Evolutionary conservation across 805 yeast species (phyloP).

Genomic region (Pichia kluyveri): DNA sequence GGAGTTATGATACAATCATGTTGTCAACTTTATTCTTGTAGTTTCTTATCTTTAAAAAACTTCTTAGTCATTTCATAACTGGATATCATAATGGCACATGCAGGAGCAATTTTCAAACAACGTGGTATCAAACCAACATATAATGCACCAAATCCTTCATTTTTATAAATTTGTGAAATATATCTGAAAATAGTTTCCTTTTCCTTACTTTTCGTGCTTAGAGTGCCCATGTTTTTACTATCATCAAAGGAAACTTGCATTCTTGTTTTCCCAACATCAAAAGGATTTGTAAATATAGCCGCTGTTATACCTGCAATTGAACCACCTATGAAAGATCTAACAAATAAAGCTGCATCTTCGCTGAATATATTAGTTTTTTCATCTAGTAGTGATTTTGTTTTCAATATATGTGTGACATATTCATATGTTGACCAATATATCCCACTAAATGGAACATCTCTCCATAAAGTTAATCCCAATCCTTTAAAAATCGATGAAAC

Average conservation of each 20-base stretch:
- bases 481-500: constrained; percentile 69
- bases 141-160: constrained; percentile 77
- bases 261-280: constrained; percentile 95
- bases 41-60: constrained; percentile 27
- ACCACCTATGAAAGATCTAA: constrained; percentile 70
- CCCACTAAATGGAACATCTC: constrained; percentile 96
- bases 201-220: constrained; percentile 7
- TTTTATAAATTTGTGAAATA: constrained; percentile 49
- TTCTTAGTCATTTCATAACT: constrained; percentile 85
- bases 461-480: constrained; percentile 79
- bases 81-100: constrained; percentile 97
- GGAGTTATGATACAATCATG: too few relatives aligned
- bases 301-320: constrained; percentile 78
- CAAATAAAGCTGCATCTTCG: constrained; percentile 25
- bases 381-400: constrained; percentile 17
- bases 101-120: constrained; percentile 85
- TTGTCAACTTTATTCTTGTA: neutral
- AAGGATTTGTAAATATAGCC: constrained; percentile 84
- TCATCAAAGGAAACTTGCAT: constrained; percentile 55
- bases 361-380: constrained; percentile 6
- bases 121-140: constrained; percentile 85
- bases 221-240: constrained; percentile 9
- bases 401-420: constrained; percentile 26
- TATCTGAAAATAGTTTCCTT: constrained; percentile 58
- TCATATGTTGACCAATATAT: constrained; percentile 92